These are phyloP conservation scores for Canna indica DNA, from an alignment of 176 grass and related monocot genomes.

Conservation along the genomic window DNA sequence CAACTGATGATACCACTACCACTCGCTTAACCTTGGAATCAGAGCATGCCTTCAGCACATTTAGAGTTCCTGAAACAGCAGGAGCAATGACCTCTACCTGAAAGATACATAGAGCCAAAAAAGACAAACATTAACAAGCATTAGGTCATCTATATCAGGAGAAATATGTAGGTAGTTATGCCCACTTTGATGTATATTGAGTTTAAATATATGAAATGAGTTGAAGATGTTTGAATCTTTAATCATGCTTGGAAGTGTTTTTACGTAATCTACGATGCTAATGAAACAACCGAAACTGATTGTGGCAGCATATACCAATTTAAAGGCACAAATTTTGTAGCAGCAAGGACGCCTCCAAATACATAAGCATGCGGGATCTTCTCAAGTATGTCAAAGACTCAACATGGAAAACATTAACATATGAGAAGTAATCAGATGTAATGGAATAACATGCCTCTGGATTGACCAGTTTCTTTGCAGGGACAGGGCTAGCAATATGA, in stretches of 20 bases:
- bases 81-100: constrained; percentile 47
- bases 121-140: neutral
- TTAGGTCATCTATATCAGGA: neutral
- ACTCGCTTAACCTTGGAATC: constrained; percentile 40
- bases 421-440: neutral
- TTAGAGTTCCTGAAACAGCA: constrained; percentile 47
- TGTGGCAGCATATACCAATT: neutral
- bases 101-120: neutral
- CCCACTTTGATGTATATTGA: neutral
- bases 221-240: neutral
- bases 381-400: neutral
- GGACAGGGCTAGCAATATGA: constrained; percentile 44
- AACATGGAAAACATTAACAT: neutral
- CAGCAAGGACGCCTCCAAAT: neutral
- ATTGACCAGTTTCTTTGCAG: neutral
- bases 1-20: constrained; percentile 52
- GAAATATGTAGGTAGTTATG: neutral
- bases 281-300: neutral
- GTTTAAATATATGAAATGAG: neutral
- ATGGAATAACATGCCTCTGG: constrained; percentile 26
- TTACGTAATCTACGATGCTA: neutral
- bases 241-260: neutral
- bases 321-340: neutral
- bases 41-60: constrained; percentile 44
- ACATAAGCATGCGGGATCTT: neutral